Evolutionary conservation across 352 stramenopile genomes (phyloP), one percentile per base, ranked within the genome.

Genomic region (Globisporangium echinulatum): DNA sequence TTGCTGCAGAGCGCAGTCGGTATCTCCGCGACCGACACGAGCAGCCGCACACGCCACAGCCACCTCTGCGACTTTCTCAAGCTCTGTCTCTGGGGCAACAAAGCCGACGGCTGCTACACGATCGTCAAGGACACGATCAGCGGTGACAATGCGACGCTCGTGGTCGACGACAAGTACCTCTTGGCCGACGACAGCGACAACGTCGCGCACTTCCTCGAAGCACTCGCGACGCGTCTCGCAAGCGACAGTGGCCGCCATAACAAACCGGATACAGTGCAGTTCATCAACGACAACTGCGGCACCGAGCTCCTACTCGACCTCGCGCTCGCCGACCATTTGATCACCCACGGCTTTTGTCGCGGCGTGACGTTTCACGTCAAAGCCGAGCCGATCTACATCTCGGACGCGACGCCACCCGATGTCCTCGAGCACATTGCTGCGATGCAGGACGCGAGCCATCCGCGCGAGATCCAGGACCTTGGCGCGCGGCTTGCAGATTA

Each of bases 231-330:
- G 4, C 43, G 55, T 1, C 47, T 56, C 8, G 38, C 56, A 17
- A 53, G 11, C 19, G 56, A 9, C 10, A 15, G 52, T 4, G 11
- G 9, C 25, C 51, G 36, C 47, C 60, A 15, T 8, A 59, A 51
- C 15, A 15, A 49, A 17, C 17, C n/a, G 36, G 17, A 49, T 74
- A 36, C 60, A 2, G 66, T 88, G 4, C 72, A 90, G 54, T 90
- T 70, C 51, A 87, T 92, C 61, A 92, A 90, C 57, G 82, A 92
- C 67, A 92, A 92, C 67, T 86, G 78, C 59, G 82, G 79, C 51
- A 88, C 78, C 0, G 79, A 92, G 58, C 56, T 92, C 47, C 59
- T 92, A 52, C 57, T 92, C 1, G 82, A 92, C 49, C 52, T 92
- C 36, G 78, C 77, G 39, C 66, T 92, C 3, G 79, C 69, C 0